These are phyloP conservation scores for Penicillium silybi DNA, from an alignment of 495 filamentous ascomycete genomes.

Conservation along the genomic window DNA sequence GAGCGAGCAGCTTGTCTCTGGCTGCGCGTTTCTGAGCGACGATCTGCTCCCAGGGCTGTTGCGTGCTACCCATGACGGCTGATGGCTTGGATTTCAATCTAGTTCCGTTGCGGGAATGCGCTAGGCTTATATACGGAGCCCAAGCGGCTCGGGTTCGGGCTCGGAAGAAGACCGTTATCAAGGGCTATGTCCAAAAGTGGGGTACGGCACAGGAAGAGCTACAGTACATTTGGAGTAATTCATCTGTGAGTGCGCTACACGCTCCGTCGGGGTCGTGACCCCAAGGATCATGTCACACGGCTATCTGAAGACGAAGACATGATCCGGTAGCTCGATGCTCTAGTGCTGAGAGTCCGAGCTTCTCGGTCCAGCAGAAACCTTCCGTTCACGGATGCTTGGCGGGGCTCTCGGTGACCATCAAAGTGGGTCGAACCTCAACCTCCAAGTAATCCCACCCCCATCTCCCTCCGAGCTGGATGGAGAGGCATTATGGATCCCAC, in stretches of 20 bases:
- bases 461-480: conserved; percentile 10
- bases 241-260: not conserved
- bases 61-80: not conserved
- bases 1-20: conserved; percentile 26
- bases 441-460: not conserved
- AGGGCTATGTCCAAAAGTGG: not conserved
- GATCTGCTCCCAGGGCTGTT: conserved; percentile 29
- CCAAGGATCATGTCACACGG: not conserved
- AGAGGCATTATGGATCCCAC: conserved; percentile 18
- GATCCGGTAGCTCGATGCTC: not conserved
- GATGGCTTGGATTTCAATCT: not conserved
- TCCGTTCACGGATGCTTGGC: not conserved
- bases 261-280: not conserved
- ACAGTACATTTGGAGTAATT: not conserved
- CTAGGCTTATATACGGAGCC: not conserved
- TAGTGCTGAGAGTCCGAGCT: not conserved
- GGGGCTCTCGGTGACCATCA: conserved; percentile 3
- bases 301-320: not conserved
- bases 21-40: conserved; percentile 27
- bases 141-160: not conserved
- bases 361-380: not conserved
- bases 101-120: not conserved
- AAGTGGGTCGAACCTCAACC: conserved; percentile 10
- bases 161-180: conserved; percentile 14
- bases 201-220: not conserved